Evolutionary conservation across 164 flowering plant genomes (phyloP).

Genomic region (Stephania yunnanensis): DNA sequence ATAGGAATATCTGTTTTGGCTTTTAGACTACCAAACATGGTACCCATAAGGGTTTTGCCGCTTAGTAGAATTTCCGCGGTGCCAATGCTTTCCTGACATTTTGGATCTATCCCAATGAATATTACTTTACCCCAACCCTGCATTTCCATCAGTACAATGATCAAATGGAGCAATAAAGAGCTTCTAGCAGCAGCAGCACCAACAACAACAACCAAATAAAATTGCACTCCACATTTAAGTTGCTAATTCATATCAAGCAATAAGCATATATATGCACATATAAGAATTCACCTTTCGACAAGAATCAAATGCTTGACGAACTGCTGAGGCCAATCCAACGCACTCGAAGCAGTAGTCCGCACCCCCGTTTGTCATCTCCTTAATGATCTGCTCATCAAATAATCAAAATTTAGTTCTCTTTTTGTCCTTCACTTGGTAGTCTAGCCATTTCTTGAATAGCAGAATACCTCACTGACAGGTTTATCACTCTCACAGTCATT

Average conservation of each 20-base stretch:
- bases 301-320: conserved; percentile 49
- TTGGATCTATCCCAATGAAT: conserved; percentile 49
- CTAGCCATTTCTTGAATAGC: neutral
- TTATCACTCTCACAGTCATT: conserved; percentile 26
- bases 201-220: no score
- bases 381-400: neutral
- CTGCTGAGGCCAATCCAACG: conserved; percentile 47
- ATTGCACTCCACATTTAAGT: no score
- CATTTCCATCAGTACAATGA: neutral
- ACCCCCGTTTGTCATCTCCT: conserved; percentile 46
- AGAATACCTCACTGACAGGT: conserved; percentile 38
- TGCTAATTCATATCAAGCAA: no score
- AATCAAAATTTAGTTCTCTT: no score
- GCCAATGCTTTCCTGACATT: conserved; percentile 25
- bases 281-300: conserved; percentile 27
- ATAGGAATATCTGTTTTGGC: conserved; percentile 53
- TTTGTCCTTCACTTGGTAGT: neutral
- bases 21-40: conserved; percentile 52
- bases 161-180: neutral
- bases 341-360: conserved; percentile 80
- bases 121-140: conserved; percentile 67
- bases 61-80: conserved; percentile 23
- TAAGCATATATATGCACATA: neutral
- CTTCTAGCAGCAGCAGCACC: no score
- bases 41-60: conserved; percentile 43